These are phyloP conservation scores for Phylloboletellus chloephorus DNA, from an alignment of 1,284 basidiomycete genomes.

Conservation along the genomic window DNA sequence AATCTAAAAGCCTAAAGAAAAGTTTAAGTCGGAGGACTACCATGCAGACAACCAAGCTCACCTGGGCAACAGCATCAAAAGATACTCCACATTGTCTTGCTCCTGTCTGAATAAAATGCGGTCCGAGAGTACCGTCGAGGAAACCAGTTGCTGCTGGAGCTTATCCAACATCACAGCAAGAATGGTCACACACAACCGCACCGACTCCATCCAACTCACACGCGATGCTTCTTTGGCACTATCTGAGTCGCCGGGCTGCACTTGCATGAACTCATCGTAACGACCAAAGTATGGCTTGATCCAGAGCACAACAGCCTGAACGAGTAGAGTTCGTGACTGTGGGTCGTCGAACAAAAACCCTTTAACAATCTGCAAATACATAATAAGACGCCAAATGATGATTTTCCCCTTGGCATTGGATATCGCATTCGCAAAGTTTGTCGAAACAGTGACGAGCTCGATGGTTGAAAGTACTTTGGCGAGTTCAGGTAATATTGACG, in stretches of 20 bases:
- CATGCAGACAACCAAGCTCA: constrained; percentile 30
- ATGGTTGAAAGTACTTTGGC: constrained; percentile 72
- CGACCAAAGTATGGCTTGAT: constrained; percentile 93
- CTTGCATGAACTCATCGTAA: constrained; percentile 76
- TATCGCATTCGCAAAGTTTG: constrained; percentile 84
- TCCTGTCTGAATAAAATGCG: constrained; percentile 67
- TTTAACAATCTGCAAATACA: constrained; percentile 89
- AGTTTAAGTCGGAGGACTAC: constrained; percentile 12
- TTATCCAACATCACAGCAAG: constrained; percentile 90
- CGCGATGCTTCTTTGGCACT: constrained; percentile 64
- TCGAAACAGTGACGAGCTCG: constrained; percentile 82
- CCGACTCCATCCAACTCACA: constrained; percentile 88
- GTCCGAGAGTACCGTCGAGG: constrained; percentile 60
- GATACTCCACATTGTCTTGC: constrained; percentile 89
- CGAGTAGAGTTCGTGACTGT: constrained; percentile 73
- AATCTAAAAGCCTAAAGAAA: constrained; percentile 49
- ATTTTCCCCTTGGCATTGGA: constrained; percentile 80
- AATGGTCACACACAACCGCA: constrained; percentile 78
- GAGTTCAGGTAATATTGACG: constrained; percentile 86
- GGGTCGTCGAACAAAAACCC: constrained; percentile 83
- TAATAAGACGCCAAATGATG: constrained; percentile 88
- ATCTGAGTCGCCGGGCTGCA: constrained; percentile 59
- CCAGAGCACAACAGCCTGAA: constrained; percentile 89
- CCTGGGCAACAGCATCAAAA: constrained; percentile 85
- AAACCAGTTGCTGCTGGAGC: constrained; percentile 75